These are phyloP conservation scores for Alternaria sp. DNA, from an alignment of 2,329 filamentous ascomycete species.

Conservation along the genomic window DNA sequence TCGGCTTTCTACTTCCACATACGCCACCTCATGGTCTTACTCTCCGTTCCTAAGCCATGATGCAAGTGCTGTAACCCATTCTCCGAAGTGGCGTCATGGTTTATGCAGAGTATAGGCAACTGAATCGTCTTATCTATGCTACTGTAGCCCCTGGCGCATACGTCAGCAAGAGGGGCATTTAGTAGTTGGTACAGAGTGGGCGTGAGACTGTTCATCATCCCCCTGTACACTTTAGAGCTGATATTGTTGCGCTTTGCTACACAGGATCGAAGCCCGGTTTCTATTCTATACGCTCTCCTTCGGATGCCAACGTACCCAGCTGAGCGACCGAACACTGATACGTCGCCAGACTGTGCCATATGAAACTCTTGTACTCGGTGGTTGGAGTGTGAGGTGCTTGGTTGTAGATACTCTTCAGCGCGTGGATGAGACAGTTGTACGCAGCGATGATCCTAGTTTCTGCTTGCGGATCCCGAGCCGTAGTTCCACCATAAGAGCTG, in stretches of 20 bases:
- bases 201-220: too few species aligned
- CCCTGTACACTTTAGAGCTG: neutral
- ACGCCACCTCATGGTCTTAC: slow-evolving; percentile 69
- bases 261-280: neutral
- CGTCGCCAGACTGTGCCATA: too few species aligned
- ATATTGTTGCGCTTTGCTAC: neutral
- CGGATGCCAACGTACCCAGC: too few species aligned
- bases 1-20: slow-evolving; percentile 64
- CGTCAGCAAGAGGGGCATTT: too few species aligned
- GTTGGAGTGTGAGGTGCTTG: slow-evolving; percentile 63
- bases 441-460: slow-evolving; percentile 70
- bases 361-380: neutral
- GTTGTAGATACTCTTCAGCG: slow-evolving; percentile 70
- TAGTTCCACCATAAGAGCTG: slow-evolving; percentile 7
- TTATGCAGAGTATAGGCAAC: slow-evolving; percentile 23
- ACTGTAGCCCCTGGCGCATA: too few species aligned
- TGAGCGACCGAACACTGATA: too few species aligned
- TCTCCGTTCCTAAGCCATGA: slow-evolving; percentile 63
- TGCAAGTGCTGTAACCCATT: slow-evolving; percentile 22
- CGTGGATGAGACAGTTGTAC: slow-evolving; percentile 70
- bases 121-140: neutral
- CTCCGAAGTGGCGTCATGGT: slow-evolving; percentile 30
- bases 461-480: slow-evolving; percentile 62
- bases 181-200: too few species aligned
- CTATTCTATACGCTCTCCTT: neutral